Percentiles rank a stretch among this genome's conserved stretches.
Conservation (phyloP, 1,284 basidiomycete genomes). For the Leccinum pachyderme region DNA sequence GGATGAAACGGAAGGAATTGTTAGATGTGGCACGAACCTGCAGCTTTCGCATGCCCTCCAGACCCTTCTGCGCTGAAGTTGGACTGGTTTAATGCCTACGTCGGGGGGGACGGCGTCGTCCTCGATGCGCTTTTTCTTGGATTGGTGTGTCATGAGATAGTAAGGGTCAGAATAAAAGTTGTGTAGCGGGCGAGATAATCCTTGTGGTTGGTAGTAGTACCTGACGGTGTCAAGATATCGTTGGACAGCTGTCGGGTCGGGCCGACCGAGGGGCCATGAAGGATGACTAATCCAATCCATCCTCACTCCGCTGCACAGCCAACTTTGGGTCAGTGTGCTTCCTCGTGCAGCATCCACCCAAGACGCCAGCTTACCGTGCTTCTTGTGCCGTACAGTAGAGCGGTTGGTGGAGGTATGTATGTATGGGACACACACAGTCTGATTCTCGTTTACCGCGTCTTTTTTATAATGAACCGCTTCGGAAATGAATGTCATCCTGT, state of each 20-base stretch:
- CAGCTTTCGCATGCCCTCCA: constrained; percentile 85
- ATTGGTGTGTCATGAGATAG: constrained; percentile 51
- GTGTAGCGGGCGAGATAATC: constrained; percentile 28
- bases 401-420: constrained; percentile 17
- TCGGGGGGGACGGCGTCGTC: constrained; percentile 53
- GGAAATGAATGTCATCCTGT: constrained; percentile 38
- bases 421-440: constrained; percentile 13
- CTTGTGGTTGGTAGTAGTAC: constrained; percentile 17
- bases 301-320: constrained; percentile 23
- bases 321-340: constrained; percentile 16
- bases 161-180: constrained; percentile 49
- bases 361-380: constrained; percentile 19
- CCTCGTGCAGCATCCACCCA: constrained; percentile 21
- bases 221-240: constrained; percentile 32
- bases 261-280: constrained; percentile 28
- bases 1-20: constrained; percentile 14
- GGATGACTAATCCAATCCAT: constrained; percentile 38
- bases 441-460: constrained; percentile 19
- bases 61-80: constrained; percentile 72
- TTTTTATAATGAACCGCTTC: constrained; percentile 32
- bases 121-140: constrained; percentile 71
- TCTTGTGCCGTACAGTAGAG: constrained; percentile 6
- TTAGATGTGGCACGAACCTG: constrained; percentile 51
- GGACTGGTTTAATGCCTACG: constrained; percentile 62
- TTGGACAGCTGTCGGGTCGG: constrained; percentile 36